phyloP scores from a whole-genome alignment of 306 rosid genomes.

The Fragaria iinumae region DNA sequence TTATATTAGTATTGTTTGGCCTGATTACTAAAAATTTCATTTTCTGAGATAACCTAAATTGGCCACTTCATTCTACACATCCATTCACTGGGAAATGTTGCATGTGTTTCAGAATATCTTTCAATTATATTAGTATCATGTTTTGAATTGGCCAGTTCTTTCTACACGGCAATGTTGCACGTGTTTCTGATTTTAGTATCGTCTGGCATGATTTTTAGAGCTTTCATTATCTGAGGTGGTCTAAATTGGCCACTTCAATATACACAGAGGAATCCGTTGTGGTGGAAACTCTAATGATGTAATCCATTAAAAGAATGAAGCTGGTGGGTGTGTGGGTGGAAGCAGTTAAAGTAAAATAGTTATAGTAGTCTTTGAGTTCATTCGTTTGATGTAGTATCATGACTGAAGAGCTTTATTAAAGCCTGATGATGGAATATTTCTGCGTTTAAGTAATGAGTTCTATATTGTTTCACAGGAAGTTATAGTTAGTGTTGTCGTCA shows the following conservation, averaged over 20 bases:
- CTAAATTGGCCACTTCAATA: not conserved
- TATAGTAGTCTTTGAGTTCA: not conserved
- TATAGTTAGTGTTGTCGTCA: not conserved
- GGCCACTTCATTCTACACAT: conserved; percentile 1
- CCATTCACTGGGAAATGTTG: not conserved
- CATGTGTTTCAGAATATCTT: not conserved
- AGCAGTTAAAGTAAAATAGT: not conserved
- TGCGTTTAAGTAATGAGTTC: not conserved
- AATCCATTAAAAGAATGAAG: not conserved
- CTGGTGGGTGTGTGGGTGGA: not conserved
- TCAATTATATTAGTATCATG: not conserved
- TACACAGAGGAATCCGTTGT: not conserved
- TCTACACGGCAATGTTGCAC: not conserved
- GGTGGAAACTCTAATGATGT: not conserved
- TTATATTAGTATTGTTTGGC: not conserved
- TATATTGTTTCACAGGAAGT: not conserved
- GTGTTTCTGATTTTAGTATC: not conserved
- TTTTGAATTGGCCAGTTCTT: not conserved
- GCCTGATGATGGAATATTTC: not conserved
- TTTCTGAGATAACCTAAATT: not conserved
- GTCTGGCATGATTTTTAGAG: not conserved
- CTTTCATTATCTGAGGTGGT: not conserved
- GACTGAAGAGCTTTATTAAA: not conserved
- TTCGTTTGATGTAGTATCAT: not conserved
- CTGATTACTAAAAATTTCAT: not conserved